These are phyloP conservation scores for Pleurotus sapidus DNA, from an alignment of 768 basidiomycete genomes.

Conservation along the genomic window DNA sequence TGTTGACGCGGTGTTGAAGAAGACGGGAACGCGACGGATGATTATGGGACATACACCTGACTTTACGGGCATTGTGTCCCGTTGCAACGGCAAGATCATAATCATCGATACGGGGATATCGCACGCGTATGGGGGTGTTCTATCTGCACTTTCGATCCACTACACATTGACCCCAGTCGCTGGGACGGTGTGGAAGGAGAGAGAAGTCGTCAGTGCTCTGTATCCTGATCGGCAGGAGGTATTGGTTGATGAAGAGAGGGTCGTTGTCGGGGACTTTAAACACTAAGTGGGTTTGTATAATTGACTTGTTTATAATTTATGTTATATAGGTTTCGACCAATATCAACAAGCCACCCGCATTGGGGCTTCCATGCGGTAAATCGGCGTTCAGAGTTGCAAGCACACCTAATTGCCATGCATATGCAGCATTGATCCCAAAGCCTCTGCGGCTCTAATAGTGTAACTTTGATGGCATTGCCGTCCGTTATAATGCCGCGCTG, in stretches of 20 bases:
- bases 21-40: conserved; percentile 82
- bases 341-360: too few species aligned
- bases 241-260: conserved; percentile 46
- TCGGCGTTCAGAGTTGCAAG: too few species aligned
- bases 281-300: too few species aligned
- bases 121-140: conserved; percentile 89
- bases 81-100: conserved; percentile 90
- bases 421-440: too few species aligned
- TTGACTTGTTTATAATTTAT: too few species aligned
- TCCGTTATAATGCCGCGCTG: too few species aligned
- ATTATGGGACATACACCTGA: conserved; percentile 98
- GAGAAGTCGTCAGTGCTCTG: conserved; percentile 64
- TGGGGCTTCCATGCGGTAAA: too few species aligned
- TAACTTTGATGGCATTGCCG: too few species aligned
- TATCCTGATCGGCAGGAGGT: conserved; percentile 53
- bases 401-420: too few species aligned
- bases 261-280: conserved; percentile 34
- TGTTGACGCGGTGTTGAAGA: conserved; percentile 67
- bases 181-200: conserved; percentile 49
- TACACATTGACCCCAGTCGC: conserved; percentile 73
- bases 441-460: too few species aligned
- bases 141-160: conserved; percentile 85
- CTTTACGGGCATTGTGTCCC: conserved; percentile 78
- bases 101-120: conserved; percentile 99
- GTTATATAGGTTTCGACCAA: too few species aligned